Evolutionary conservation across 75 land plant species (phyloP).

Genomic region (Selaginella tamariscina): DNA sequence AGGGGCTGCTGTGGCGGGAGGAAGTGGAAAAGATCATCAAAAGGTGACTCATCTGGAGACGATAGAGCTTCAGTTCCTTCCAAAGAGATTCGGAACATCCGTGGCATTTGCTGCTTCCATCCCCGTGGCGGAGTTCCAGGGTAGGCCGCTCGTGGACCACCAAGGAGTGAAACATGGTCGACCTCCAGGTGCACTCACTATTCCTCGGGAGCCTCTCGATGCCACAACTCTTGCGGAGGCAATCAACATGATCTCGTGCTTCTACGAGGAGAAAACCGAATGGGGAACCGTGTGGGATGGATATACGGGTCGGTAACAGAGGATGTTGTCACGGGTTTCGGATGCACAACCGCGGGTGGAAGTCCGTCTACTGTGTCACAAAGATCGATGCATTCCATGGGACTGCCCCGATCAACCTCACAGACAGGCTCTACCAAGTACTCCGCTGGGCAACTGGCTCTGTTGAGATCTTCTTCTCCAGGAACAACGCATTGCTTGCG

Average conservation of each 20-base stretch:
- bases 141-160: conserved; percentile 41
- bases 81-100: conserved; percentile 54
- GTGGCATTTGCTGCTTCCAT: conserved; percentile 28
- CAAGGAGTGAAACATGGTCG: conserved; percentile 37
- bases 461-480: conserved; percentile 62
- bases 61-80: conserved; percentile 19
- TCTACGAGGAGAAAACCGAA: conserved; percentile 53
- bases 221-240: conserved; percentile 45
- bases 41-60: not conserved
- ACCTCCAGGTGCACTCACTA: conserved; percentile 32
- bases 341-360: conserved; percentile 66
- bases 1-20: conserved; percentile 25
- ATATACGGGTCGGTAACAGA: conserved; percentile 71
- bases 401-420: conserved; percentile 65
- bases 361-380: conserved; percentile 53
- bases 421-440: conserved; percentile 60
- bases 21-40: not conserved
- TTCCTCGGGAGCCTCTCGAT: conserved; percentile 35
- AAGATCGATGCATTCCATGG: conserved; percentile 65
- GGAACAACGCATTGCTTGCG: conserved; percentile 55
- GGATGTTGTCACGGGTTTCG: conserved; percentile 72
- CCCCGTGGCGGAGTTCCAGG: conserved; percentile 44
- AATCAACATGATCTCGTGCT: conserved; percentile 42
- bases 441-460: conserved; percentile 72
- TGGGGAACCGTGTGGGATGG: conserved; percentile 64